Evolutionary conservation across 306 rosid species (phyloP).

Genomic region (Morella rubra): DNA sequence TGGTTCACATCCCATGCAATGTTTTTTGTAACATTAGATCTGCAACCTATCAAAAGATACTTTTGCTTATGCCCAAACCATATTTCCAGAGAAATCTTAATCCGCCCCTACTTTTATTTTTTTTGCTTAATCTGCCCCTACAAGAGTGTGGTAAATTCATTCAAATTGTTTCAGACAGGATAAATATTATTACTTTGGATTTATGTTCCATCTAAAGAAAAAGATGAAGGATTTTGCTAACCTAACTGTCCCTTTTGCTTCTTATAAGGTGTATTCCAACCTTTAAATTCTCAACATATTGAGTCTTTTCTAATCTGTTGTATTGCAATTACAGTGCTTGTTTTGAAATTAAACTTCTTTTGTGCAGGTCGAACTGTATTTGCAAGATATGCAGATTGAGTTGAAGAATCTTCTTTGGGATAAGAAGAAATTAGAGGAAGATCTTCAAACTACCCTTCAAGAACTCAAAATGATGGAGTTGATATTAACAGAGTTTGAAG

Average conservation of each 20-base stretch:
- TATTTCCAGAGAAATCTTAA: not conserved
- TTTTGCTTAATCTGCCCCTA: not conserved
- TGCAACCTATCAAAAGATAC: not conserved
- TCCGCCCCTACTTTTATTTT: not conserved
- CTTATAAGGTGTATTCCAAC: not conserved
- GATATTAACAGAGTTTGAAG: constrained; percentile 65
- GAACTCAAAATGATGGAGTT: constrained; percentile 69
- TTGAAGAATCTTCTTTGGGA: constrained; percentile 57
- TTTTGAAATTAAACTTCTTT: not conserved
- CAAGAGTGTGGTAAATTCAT: no score
- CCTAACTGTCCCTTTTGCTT: not conserved
- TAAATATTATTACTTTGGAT: not conserved
- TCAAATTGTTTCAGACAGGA: no score
- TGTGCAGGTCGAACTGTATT: constrained; percentile 57
- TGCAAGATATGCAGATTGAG: constrained; percentile 49
- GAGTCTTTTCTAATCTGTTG: not conserved
- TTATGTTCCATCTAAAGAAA: not conserved
- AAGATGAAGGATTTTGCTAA: not conserved
- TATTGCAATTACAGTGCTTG: not conserved
- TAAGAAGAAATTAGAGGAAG: constrained; percentile 50
- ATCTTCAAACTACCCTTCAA: constrained; percentile 47
- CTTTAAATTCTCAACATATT: not conserved
- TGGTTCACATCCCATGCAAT: not conserved
- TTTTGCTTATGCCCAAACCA: not conserved
- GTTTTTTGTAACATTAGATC: no score